Evolutionary conservation across 768 basidiomycete species (phyloP), one percentile per base, ranked within the genome.

Genomic region (Boletus bicolor): DNA sequence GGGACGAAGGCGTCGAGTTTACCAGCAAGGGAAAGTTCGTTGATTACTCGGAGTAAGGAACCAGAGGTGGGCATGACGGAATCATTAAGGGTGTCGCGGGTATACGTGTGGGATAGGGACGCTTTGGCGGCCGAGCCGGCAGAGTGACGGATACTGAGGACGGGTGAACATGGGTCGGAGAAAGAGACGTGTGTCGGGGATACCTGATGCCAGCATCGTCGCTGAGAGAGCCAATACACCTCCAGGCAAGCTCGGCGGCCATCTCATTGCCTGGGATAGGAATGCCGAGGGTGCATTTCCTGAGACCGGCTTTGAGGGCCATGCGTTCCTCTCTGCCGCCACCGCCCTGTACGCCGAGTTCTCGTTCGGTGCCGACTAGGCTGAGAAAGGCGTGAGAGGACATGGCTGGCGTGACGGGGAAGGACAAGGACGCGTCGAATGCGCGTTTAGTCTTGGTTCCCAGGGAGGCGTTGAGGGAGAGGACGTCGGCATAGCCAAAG

Each of bases 381-480:
- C 82, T 79, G 4, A 95, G 43, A 49, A 91, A 87, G 21, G 87
- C 91, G 7, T 80, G 77, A 0, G 90, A 87, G 26, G 78, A 72
- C 53, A 98, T 82, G 54, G 78, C 71, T 11, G 78, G 69, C 0
- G 82, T 78, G 39, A 92, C 68, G 1, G 91, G 91, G 0, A 83
- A 74, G 0, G 80, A 77, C 2, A 88, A 70, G 11, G 86, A 74
- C 42, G 85, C 88, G 56, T 91, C 81, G 72, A 91, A 95, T 0
- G 94, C 84, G 51, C 85, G 84, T 54, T 85, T 83, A 0, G 94
- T 98, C 66, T 89, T 88, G 3, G 95, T 96, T 0, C 95, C 96
- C 17, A 88, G 76, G 1, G 94, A 83, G 11, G 91, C 70, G 50
- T 89, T 89, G 14, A 87, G 91, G 64, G 92, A 88, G 48, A 98